These are phyloP conservation scores for Lablab purpureus DNA, from an alignment of 306 rosid genomes.

Conservation along the genomic window DNA sequence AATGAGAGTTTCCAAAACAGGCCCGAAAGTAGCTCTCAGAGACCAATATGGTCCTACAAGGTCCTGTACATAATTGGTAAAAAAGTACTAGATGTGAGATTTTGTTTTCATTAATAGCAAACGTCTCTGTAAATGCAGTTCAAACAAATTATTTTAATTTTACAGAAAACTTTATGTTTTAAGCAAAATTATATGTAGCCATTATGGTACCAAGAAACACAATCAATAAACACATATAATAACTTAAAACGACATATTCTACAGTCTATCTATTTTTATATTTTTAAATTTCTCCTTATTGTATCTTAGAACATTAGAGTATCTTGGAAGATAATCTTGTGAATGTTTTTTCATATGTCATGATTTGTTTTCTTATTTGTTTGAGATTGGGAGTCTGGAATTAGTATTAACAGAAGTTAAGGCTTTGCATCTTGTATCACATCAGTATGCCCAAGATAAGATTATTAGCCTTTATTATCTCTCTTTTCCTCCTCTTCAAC, in stretches of 20 bases:
- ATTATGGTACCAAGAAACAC: background rate
- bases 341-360: background rate
- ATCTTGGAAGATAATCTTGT: background rate
- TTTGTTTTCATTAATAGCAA: background rate
- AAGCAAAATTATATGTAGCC: background rate
- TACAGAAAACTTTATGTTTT: constrained; percentile 11
- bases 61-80: constrained; percentile 61
- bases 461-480: background rate
- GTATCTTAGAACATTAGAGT: background rate
- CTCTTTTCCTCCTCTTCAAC: background rate
- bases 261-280: background rate
- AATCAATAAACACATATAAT: background rate
- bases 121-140: constrained; percentile 8
- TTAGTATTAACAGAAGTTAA: background rate
- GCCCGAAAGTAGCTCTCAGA: constrained; percentile 93
- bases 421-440: background rate
- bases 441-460: background rate
- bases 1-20: constrained; percentile 84
- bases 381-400: background rate
- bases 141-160: constrained; percentile 20
- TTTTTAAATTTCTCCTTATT: background rate
- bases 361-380: background rate
- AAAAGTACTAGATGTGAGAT: constrained; percentile 24
- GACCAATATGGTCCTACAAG: constrained; percentile 92
- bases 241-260: background rate